phyloP scores from a whole-genome alignment of 1,284 basidiomycete species.

The Puccinia hordei region DNA sequence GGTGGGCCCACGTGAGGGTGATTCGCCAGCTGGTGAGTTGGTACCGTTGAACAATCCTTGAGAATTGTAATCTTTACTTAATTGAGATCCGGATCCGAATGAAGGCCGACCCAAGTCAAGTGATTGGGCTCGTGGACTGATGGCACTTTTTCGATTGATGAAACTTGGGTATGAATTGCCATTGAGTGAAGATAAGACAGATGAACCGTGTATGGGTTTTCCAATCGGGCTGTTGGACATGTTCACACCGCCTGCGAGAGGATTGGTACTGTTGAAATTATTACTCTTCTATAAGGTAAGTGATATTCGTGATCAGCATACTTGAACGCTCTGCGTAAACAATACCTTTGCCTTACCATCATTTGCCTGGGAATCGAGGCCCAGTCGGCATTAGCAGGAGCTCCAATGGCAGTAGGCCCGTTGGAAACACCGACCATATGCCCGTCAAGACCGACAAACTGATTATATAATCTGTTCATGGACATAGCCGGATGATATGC shows the following conservation, averaged over 20 bases:
- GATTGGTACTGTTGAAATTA: conserved; percentile 7
- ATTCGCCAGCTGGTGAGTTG: neutral
- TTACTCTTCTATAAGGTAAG: neutral
- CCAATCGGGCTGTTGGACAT: conserved; percentile 26
- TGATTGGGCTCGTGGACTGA: conserved; percentile 49
- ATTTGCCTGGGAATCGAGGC: conserved; percentile 22
- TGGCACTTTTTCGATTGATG: conserved; percentile 35
- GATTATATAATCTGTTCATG: conserved; percentile 34
- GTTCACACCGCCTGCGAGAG: conserved; percentile 9
- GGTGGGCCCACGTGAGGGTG: neutral
- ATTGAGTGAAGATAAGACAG: conserved; percentile 28
- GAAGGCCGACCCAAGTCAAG: conserved; percentile 33
- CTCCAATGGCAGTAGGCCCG: conserved; percentile 5
- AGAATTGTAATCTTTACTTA: conserved; percentile 24
- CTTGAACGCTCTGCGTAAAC: neutral
- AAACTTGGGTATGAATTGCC: conserved; percentile 34
- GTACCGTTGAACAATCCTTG: conserved; percentile 34
- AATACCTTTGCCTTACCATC: neutral
- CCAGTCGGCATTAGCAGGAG: conserved; percentile 22
- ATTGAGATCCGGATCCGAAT: conserved; percentile 36
- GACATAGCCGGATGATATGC: conserved; percentile 31
- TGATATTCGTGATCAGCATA: neutral
- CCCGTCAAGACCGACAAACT: conserved; percentile 15
- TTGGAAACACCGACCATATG: neutral
- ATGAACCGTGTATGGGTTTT: conserved; percentile 26